phyloP scores from a whole-genome alignment of 768 basidiomycete genomes.

The Piloderma croceum region DNA sequence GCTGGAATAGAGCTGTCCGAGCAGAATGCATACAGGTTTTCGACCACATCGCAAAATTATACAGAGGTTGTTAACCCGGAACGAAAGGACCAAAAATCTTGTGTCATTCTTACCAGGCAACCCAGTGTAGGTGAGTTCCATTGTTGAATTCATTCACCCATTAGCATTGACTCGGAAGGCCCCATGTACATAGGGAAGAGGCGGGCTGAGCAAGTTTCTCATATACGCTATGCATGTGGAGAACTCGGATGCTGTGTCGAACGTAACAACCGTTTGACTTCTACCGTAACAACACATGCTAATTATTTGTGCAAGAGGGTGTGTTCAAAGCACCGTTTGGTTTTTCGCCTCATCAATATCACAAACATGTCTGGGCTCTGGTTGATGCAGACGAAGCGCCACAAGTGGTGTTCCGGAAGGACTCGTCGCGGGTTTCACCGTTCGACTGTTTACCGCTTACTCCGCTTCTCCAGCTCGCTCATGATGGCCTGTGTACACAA shows the following conservation, averaged over 20 bases:
- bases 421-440: slow-evolving; percentile 5
- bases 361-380: slow-evolving; percentile 5
- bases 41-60: too few species aligned
- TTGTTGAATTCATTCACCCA: too few species aligned
- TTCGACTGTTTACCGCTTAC: slow-evolving; percentile 9
- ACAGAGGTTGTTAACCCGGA: too few species aligned
- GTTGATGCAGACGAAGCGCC: slow-evolving; percentile 7
- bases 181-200: slow-evolving; percentile 14
- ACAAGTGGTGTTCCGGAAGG: slow-evolving; percentile 6
- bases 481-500: slow-evolving; percentile 9
- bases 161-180: too few species aligned
- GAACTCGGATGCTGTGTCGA: slow-evolving; percentile 15
- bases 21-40: too few species aligned
- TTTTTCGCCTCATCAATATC: slow-evolving; percentile 5
- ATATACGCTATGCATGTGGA: slow-evolving; percentile 13
- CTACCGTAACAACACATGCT: slow-evolving; percentile 6
- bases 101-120: too few species aligned
- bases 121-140: too few species aligned
- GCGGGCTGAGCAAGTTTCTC: too few species aligned
- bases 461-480: slow-evolving; percentile 7
- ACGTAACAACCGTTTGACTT: slow-evolving; percentile 17
- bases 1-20: too few species aligned
- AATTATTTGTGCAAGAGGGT: slow-evolving; percentile 15
- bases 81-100: too few species aligned
- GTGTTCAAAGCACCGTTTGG: slow-evolving; percentile 11